Evolutionary conservation across 495 filamentous ascomycete species (phyloP).

Genomic region (Hypomontagnella submonticulosa): DNA sequence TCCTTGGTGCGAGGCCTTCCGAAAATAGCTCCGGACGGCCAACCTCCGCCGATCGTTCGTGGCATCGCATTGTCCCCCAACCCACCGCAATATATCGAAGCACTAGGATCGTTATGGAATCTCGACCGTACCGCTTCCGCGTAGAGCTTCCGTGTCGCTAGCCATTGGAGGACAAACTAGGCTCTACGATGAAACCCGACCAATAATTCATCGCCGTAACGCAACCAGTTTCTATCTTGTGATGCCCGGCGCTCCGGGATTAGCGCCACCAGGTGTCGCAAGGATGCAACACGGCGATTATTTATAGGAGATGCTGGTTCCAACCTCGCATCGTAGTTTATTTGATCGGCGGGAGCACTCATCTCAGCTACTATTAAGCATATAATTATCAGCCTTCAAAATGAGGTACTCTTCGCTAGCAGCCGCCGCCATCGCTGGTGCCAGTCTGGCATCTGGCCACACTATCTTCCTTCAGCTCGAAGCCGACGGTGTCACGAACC

Average conservation of each 20-base stretch:
- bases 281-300: slow-evolving; percentile 8
- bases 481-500: slow-evolving; percentile 50
- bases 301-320: slow-evolving; percentile 16
- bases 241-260: slow-evolving; percentile 11
- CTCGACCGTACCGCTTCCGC: slow-evolving; percentile 14
- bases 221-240: slow-evolving; percentile 1
- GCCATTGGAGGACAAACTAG: slow-evolving; percentile 21
- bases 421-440: slow-evolving; percentile 33
- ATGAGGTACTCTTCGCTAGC: slow-evolving; percentile 38
- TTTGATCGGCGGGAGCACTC: slow-evolving; percentile 5
- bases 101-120: slow-evolving; percentile 39
- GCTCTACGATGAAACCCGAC: background rate
- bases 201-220: background rate
- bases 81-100: slow-evolving; percentile 24
- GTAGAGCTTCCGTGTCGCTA: slow-evolving; percentile 11
- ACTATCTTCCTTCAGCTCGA: slow-evolving; percentile 67
- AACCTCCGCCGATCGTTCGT: slow-evolving; percentile 41
- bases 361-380: slow-evolving; percentile 1
- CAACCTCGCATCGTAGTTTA: background rate
- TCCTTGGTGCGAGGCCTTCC: slow-evolving; percentile 17
- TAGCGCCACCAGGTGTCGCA: background rate
- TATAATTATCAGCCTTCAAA: slow-evolving; percentile 1
- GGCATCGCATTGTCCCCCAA: slow-evolving; percentile 24
- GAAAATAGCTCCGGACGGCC: slow-evolving; percentile 40
- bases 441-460: slow-evolving; percentile 58